Evolutionary conservation across 78 protist species (phyloP), one percentile per base, ranked within the genome.

Genomic region (Protostelium mycophagum): DNA sequence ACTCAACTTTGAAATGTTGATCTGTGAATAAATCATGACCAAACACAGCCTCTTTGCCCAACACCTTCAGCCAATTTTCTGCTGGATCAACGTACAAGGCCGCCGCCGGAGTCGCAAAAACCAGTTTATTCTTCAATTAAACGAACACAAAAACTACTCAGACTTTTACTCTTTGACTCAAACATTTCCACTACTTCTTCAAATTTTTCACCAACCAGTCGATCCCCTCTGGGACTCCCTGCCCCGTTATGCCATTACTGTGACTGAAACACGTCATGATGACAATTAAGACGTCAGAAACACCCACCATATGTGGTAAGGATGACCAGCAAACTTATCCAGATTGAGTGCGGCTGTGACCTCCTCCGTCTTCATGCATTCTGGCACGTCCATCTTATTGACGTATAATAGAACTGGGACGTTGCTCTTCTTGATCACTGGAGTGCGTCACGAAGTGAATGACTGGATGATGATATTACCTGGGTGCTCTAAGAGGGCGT

Each of bases 401-500:
- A 87, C 91, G 1, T 36, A 63, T 28, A 89, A 84, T 28, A 89
- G 87, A 28, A 89, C 88, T 36, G 86, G 83, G 1, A 84, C 89
- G 38, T 36, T 39, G 85, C 31, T 85, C 85, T 83, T 83, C 85
- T 31, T 83, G 85, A 85, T 16, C n/a, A 16, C 86, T 85, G 86
- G 5, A 25, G 86, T 23, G 16, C 16, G n/a, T 23, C 37, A 25
- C 16, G 36, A 85, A 16, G 16, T 85, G 36, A 85, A 16, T 25
- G 5, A 16, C 37, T 91, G 91, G 1, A 1, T n/a, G 28, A 88
- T 25, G 35, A 5, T 29, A 1, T 28, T 36, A 90, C 91, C 87
- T 1, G 10, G 83, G 83, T 91, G 92, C 0, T 83, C 51, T 28
- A 95, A 87, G 91, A 97, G 0, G 31, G 29, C 28, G 0, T 86